Base-by-base conservation (phyloP, 2,329 filamentous ascomycete species). In the Diaporthe amygdali region DNA sequence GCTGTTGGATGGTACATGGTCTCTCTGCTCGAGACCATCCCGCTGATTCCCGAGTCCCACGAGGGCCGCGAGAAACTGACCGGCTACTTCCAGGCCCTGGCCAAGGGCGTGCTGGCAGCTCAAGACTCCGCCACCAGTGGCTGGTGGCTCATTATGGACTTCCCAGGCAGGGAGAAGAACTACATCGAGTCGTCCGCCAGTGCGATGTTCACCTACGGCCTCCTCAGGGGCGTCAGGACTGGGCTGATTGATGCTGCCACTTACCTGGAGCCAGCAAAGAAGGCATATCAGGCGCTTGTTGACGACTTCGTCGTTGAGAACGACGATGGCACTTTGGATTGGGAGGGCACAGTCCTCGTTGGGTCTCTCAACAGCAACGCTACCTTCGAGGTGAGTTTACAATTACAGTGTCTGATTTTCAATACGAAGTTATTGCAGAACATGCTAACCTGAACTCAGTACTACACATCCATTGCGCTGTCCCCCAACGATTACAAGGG, bases 1-100 rank as follows among this genome's bases (percentile, higher is more conserved):
- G 82, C 86, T 5, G 76, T 87, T 5, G 87, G 86, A 0, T 90
- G 88, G 88, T 89, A 88, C 74, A 78, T 85, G 15, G 84, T 70
- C 4, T 68, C 71, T 14, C 68, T 72, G 68, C 55, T 71, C 30
- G 71, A 72, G 52, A 71, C 69, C 27, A 44, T 72, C 63, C 61
- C 63, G 32, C 41, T 68, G 20, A 49, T 72, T 12, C 71, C 71
- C 17, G 30, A 30, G 15, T 49, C 68, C 41, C 71, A 72, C 34
- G 37, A 55, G 22, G 71, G 71, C 46, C 17, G 30, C 30, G 41
- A 39, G 9, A 59, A 25, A 47, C 64, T 73, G 7, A 25, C 54
- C 10, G 66, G 63, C 15, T 69, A 72, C 37, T 56, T 71, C 52
- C 30, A 41, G 51, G 22, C 32, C 15, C 54, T 73, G 15, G 37